phyloP scores from a whole-genome alignment of 495 filamentous ascomycete genomes.

The Cetradonia linearis region DNA sequence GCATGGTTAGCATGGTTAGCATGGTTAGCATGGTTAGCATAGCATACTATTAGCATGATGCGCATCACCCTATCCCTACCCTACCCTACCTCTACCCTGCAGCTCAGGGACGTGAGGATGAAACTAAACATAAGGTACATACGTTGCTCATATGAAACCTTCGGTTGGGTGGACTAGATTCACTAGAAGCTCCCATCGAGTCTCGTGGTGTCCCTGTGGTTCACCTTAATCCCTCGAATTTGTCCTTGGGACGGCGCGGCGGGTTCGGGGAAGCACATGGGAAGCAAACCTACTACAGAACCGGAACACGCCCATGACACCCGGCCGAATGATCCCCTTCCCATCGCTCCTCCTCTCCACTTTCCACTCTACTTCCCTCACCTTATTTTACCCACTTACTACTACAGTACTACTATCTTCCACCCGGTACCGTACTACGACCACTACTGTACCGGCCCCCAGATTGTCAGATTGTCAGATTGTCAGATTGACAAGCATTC shows the following conservation, averaged over 20 bases:
- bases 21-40: not conserved
- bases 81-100: not conserved
- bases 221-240: not conserved
- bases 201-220: not conserved
- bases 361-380: not conserved
- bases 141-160: not conserved
- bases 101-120: not conserved
- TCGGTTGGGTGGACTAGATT: not conserved
- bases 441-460: not conserved
- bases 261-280: constrained; percentile 6
- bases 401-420: not conserved
- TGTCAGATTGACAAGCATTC: too few species aligned
- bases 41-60: not conserved
- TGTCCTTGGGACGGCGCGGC: constrained; percentile 9
- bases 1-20: too few species aligned
- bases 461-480: not conserved
- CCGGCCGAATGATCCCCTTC: not conserved
- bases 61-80: constrained; percentile 6
- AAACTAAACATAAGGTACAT: not conserved
- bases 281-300: constrained; percentile 2
- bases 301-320: not conserved
- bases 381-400: too few species aligned
- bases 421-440: too few species aligned
- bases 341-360: not conserved
- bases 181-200: constrained; percentile 11